Evolutionary conservation across 2,329 filamentous ascomycete genomes (phyloP), one percentile per base, ranked within the genome.

Genomic region (Neofusicoccum sp.): DNA sequence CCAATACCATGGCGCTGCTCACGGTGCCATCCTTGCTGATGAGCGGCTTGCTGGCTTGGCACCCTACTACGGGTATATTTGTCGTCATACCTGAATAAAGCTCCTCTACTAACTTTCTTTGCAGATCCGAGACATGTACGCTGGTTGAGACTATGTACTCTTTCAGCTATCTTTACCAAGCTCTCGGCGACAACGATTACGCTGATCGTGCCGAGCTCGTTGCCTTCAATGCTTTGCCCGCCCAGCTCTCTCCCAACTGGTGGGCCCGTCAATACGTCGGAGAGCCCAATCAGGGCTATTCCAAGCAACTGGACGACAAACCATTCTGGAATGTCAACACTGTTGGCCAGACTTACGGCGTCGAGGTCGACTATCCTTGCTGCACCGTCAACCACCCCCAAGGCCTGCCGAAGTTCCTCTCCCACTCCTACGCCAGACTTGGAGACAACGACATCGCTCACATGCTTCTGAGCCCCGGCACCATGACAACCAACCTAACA

Each of bases 311-410:
- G 16, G 36, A 44, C 4, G 69, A 63, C 45, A 75, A 73, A 6
- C 81, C 79, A 0, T 85, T 84, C 69, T 84, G 74, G 61, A 84
- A 84, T 61, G 79, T 81, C 29, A 78, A 80, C 54, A 72, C 70
- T 4, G 69, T 71, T 33, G 79, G 79, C 2, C 77, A 81, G 43
- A 81, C 80, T 0, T 86, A 82, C 67, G 83, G 83, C 1, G 72
- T 85, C 12, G 83, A 84, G 62, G 81, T 81, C 6, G 56, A 67
- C 41, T 85, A 79, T 56, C 80, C 81, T 1, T 87, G 84, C 71
- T 87, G 84, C 67, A 85, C 84, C 1, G 84, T 87, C 64, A 87
- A 87, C 63, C 83, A 86, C 66, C 81, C 79, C 1, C 83, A 86
- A 67, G 85, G 81, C 7, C 84, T 81, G 65, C 83, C 85, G 0